Evolutionary conservation across 1,284 basidiomycete species (phyloP).

Genomic region (Boletus hoseneyae): DNA sequence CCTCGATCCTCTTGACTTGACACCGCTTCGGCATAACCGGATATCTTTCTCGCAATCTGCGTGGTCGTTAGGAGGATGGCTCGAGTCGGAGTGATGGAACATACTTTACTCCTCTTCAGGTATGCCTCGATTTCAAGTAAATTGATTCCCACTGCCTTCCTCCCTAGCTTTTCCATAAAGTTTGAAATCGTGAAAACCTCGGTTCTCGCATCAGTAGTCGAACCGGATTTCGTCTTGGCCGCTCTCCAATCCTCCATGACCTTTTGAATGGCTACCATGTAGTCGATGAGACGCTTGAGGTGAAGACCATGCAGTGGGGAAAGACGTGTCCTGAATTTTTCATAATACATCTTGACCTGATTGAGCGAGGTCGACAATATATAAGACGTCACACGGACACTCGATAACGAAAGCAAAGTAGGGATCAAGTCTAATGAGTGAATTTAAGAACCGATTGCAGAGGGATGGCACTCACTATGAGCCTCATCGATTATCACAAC

Average conservation of each 20-base stretch:
- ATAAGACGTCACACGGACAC: conserved; percentile 60
- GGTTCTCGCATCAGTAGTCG: conserved; percentile 25
- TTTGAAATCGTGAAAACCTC: conserved; percentile 66
- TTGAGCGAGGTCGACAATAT: conserved; percentile 62
- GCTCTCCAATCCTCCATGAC: conserved; percentile 51
- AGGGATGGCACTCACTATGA: conserved; percentile 65
- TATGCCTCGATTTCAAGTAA: conserved; percentile 82
- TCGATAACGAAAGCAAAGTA: conserved; percentile 85
- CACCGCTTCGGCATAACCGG: conserved; percentile 74
- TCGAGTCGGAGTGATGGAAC: conserved; percentile 11
- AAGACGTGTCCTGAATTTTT: conserved; percentile 75
- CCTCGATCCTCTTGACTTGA: conserved; percentile 46
- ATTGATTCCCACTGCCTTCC: conserved; percentile 71
- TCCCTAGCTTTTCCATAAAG: conserved; percentile 66
- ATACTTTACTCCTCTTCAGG: conserved; percentile 82
- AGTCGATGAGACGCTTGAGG: conserved; percentile 73
- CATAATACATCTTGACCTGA: conserved; percentile 81
- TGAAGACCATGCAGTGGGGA: conserved; percentile 75
- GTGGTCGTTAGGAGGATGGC: conserved; percentile 2
- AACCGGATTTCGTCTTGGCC: conserved; percentile 23
- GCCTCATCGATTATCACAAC: conserved; percentile 95
- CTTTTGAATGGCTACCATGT: conserved; percentile 65
- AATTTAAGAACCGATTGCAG: neutral
- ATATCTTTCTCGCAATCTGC: conserved; percentile 71
- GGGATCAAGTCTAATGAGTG: conserved; percentile 70